Percentiles rank a stretch among this genome's conserved stretches.
These are phyloP conservation scores for Blastobotrys niveus DNA, from an alignment of 1,139 yeast genomes.

Conservation along the genomic window DNA sequence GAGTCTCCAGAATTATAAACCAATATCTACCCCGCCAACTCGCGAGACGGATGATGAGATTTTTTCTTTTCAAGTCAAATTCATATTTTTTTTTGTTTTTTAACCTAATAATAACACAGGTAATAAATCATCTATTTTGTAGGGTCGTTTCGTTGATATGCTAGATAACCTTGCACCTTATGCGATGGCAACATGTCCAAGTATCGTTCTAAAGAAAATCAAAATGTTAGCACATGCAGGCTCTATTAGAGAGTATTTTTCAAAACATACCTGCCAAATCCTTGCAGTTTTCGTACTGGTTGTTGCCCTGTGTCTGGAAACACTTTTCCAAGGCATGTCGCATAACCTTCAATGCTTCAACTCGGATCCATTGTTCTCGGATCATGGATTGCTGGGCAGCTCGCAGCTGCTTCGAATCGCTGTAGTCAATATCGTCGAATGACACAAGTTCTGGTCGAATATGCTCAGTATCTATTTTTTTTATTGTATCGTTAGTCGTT, in stretches of 20 bases:
- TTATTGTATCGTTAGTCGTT: neutral
- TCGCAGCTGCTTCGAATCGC: constrained; percentile 56
- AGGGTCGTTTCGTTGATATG: constrained; percentile 83
- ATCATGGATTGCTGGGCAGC: constrained; percentile 71
- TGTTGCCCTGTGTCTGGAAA: constrained; percentile 57
- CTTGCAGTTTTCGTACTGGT: constrained; percentile 73
- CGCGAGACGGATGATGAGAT: neutral
- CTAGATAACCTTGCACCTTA: constrained; percentile 65
- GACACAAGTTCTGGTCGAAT: constrained; percentile 70
- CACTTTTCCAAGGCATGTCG: constrained; percentile 71
- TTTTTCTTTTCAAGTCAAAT: neutral
- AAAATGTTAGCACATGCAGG: neutral
- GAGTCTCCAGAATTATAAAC: neutral
- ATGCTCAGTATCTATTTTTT: constrained; percentile 42
- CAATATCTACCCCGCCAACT: no score
- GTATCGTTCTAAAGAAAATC: constrained; percentile 47
- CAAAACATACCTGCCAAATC: constrained; percentile 50
- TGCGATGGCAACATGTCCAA: constrained; percentile 68
- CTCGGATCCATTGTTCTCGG: constrained; percentile 76
- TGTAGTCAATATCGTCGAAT: constrained; percentile 76
- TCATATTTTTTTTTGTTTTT: neutral
- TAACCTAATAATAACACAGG: neutral
- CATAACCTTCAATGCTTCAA: constrained; percentile 59
- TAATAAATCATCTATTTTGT: constrained; percentile 43
- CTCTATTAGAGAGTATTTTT: no score